These are phyloP conservation scores for Aspergillus pseudoviridinutans DNA, from an alignment of 2,329 filamentous ascomycete species.

Conservation along the genomic window DNA sequence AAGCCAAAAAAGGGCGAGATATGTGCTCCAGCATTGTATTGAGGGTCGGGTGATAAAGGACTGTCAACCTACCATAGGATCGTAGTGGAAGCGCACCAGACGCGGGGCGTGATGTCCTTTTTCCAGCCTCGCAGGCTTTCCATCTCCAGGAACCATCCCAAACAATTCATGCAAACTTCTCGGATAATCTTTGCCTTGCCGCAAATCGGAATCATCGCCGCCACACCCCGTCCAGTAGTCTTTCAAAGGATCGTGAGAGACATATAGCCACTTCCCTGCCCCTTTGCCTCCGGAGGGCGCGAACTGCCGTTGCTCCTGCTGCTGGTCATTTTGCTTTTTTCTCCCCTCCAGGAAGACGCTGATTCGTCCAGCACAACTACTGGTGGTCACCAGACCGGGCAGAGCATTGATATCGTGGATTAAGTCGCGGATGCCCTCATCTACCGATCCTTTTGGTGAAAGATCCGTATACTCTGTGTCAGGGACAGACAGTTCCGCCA, in stretches of 20 bases:
- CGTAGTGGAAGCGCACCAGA: slow-evolving; percentile 81
- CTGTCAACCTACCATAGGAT: slow-evolving; percentile 76
- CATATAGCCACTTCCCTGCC: slow-evolving; percentile 78
- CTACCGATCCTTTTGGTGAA: slow-evolving; percentile 84
- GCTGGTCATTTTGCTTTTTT: slow-evolving; percentile 38
- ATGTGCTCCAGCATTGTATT: not conserved
- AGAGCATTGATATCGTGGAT: slow-evolving; percentile 73
- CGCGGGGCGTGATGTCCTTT: slow-evolving; percentile 46
- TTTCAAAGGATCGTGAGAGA: slow-evolving; percentile 72
- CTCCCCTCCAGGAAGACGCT: slow-evolving; percentile 83
- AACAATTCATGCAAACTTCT: slow-evolving; percentile 39
- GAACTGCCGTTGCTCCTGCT: slow-evolving; percentile 25
- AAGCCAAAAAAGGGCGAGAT: not conserved
- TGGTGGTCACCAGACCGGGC: slow-evolving; percentile 80
- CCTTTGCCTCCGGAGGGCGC: slow-evolving; percentile 79
- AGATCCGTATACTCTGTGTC: slow-evolving; percentile 71
- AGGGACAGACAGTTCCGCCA: slow-evolving; percentile 65
- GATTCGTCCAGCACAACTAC: slow-evolving; percentile 83
- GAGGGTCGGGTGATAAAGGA: slow-evolving; percentile 1
- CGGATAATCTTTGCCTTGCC: slow-evolving; percentile 17
- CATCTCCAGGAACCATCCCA: slow-evolving; percentile 38
- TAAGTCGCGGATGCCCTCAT: slow-evolving; percentile 70
- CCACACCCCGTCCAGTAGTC: slow-evolving; percentile 8
- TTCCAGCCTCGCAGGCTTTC: slow-evolving; percentile 24
- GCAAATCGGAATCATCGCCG: not conserved